Evolutionary conservation across 2,329 filamentous ascomycete species (phyloP), one percentile per base, ranked within the genome.

Genomic region (Kalaharituber pfeilii): DNA sequence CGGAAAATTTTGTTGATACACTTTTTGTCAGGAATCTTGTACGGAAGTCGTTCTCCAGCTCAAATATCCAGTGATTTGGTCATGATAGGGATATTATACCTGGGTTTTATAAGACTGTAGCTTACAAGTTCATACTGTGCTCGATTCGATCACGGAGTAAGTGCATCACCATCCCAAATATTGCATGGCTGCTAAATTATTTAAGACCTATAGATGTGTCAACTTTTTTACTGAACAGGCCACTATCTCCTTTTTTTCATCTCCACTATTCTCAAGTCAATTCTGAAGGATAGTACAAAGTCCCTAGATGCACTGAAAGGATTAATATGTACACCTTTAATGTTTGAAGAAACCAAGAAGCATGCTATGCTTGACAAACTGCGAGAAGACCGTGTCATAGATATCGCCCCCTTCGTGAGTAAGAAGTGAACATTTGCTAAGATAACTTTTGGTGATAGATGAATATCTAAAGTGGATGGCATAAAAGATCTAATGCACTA

Each of bases 271-370:
- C 15, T 20, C n/a, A 18, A 26, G 28, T 24, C n/a, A 13, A 28
- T 25, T 4, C 25, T 47, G 42, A 47, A 47, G 24, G 5, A 25
- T 11, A 22, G 13, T 13, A 22, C 11, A 22, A 25, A 47, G 13
- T 22, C 42, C 3, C 42, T 24, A 20, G 45, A 45, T 7, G 51
- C 42, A 44, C 50, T 55, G 53, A 55, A 57, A 9, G 56, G 50
- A 18, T 30, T 50, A 28, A 52, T 52, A 5, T 59, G 53, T 39
- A 42, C 53, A 3, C 59, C 59, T 29, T 49, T 54, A 24, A 49
- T 33, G 18, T 60, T 59, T 52, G 55, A 56, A n/a, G 42, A 56
- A 26, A 27, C 44, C 30, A 53, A 55, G 22, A 57, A 57, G 36
- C 33, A 44, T 44, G 54, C 53, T 25, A 39, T 57, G 15, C 36